phyloP scores from a whole-genome alignment of 805 yeast species.

The Candida palmyrensis region DNA sequence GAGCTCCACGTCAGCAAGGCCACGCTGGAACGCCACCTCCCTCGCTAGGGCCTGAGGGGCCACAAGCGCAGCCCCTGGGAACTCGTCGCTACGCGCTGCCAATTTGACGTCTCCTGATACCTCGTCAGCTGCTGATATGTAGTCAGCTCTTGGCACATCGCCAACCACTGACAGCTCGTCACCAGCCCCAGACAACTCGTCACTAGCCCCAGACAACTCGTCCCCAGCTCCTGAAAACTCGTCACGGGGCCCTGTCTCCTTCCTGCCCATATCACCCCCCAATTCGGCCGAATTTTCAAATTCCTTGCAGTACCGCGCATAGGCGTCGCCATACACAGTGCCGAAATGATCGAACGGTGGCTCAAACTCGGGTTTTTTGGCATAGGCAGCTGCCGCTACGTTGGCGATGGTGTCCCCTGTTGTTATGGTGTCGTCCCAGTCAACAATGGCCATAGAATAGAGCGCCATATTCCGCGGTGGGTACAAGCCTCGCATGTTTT shows the following conservation, averaged over 20 bases:
- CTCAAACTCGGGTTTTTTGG: constrained; percentile 26
- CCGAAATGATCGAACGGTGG: constrained; percentile 41
- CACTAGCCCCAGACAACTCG: too few relatives aligned
- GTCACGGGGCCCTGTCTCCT: too few relatives aligned
- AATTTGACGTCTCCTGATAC: background rate
- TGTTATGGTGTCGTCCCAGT: constrained; percentile 69
- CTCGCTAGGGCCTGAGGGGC: constrained; percentile 28
- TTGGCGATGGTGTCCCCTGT: constrained; percentile 47
- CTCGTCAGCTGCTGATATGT: background rate
- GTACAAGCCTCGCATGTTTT: too few relatives aligned
- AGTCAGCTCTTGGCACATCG: background rate
- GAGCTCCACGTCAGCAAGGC: constrained; percentile 41
- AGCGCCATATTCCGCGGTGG: too few relatives aligned
- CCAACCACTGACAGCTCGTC: background rate
- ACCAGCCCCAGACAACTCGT: constrained; percentile 17
- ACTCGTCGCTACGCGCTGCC: background rate
- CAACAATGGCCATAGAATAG: constrained; percentile 45
- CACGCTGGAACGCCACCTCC: constrained; percentile 44
- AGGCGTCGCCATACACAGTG: constrained; percentile 35
- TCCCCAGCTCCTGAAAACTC: constrained; percentile 15
- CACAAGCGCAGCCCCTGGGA: background rate
- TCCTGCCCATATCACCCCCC: too few relatives aligned
- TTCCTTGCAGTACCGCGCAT: too few relatives aligned
- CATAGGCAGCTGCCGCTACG: constrained; percentile 46
- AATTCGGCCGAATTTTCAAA: too few relatives aligned